phyloP scores from a whole-genome alignment of 768 basidiomycete genomes.

The Chalciporus pseudorubinellus region DNA sequence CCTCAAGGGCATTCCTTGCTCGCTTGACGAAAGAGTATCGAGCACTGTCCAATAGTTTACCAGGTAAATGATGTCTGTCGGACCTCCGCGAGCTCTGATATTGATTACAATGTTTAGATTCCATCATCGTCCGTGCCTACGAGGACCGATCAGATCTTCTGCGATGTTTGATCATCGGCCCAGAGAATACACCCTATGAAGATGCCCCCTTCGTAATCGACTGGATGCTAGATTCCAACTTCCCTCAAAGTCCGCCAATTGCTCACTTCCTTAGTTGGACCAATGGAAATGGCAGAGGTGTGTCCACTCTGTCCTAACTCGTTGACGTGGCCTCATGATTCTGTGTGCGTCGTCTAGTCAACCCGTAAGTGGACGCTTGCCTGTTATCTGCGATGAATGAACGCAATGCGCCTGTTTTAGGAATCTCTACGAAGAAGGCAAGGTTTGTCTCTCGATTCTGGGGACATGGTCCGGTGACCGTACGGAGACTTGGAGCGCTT shows the following conservation, averaged over 20 bases:
- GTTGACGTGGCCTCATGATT: background rate
- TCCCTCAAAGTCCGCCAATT: conserved; percentile 76
- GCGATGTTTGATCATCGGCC: conserved; percentile 86
- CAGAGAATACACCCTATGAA: conserved; percentile 92
- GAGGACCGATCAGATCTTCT: conserved; percentile 88
- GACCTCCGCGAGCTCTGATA: background rate
- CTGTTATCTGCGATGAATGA: background rate
- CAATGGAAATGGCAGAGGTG: conserved; percentile 81
- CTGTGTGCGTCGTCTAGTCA: conserved; percentile 40
- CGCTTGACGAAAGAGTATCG: conserved; percentile 85
- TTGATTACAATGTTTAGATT: conserved; percentile 46
- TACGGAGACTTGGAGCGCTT: conserved; percentile 83
- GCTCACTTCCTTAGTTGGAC: conserved; percentile 95
- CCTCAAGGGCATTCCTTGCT: conserved; percentile 69
- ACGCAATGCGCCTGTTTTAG: conserved; percentile 34
- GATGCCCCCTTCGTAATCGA: conserved; percentile 95
- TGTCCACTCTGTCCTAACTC: conserved; percentile 1
- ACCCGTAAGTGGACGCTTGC: conserved; percentile 59
- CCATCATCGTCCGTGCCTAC: conserved; percentile 85
- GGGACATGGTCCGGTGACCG: conserved; percentile 92
- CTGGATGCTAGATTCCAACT: conserved; percentile 85
- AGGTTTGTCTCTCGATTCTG: conserved; percentile 88
- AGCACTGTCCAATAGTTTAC: conserved; percentile 72
- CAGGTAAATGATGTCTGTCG: conserved; percentile 52
- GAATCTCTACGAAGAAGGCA: conserved; percentile 93